Percentiles rank a stretch among this genome's conserved stretches.
Evolutionary conservation across 495 filamentous ascomycete genomes (phyloP).

Genomic region (Penicillium pancosmium): DNA sequence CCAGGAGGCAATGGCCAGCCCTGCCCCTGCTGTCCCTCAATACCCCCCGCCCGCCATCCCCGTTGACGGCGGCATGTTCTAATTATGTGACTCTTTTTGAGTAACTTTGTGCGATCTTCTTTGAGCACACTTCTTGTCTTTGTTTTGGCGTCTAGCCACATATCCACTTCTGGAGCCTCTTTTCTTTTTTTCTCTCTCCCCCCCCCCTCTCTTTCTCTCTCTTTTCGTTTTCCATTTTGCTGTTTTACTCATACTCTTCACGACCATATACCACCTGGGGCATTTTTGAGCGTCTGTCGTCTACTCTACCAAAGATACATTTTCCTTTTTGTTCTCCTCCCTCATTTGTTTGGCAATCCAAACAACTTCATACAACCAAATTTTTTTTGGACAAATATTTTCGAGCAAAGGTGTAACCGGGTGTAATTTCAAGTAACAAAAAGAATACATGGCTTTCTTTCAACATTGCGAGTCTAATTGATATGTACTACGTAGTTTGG

Average conservation of each 20-base stretch:
- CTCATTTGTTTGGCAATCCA: neutral
- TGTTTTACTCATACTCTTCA: constrained; percentile 21
- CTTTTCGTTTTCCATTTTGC: constrained; percentile 27
- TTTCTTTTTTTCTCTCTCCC: constrained; percentile 21
- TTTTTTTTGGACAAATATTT: constrained; percentile 12
- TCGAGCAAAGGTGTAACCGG: constrained; percentile 19
- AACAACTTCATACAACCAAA: neutral
- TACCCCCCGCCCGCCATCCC: constrained; percentile 42
- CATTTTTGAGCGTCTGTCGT: constrained; percentile 28
- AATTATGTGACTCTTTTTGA: constrained; percentile 9
- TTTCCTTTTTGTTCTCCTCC: constrained; percentile 15
- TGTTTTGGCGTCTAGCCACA: constrained; percentile 8
- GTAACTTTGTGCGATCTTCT: neutral
- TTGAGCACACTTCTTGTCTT: too few relatives aligned
- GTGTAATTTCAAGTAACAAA: constrained; percentile 13
- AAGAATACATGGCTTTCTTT: neutral
- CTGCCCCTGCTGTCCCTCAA: constrained; percentile 39
- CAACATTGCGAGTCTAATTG: too few relatives aligned
- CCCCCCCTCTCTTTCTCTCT: constrained; percentile 23
- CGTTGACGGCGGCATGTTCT: constrained; percentile 53
- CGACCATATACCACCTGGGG: constrained; percentile 33
- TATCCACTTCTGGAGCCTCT: neutral
- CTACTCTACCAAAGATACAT: constrained; percentile 14
- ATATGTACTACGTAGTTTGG: too few relatives aligned
- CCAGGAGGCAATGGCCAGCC: constrained; percentile 42